These are phyloP conservation scores for Mrakiaceae sp. DNA, from an alignment of 1,284 basidiomycete species.

Conservation along the genomic window DNA sequence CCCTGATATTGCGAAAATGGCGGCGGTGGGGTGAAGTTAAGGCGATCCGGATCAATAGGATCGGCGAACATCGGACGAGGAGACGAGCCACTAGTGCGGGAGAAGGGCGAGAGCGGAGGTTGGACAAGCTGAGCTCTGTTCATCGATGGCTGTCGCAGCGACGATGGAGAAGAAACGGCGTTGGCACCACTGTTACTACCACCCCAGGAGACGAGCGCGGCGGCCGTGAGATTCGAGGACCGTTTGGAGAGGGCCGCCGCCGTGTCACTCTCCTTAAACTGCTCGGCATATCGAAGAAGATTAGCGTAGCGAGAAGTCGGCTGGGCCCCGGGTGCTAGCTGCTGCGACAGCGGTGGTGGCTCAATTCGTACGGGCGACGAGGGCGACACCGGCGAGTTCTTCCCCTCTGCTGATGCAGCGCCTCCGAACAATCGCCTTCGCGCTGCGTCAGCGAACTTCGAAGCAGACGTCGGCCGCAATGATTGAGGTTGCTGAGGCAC, in stretches of 20 bases:
- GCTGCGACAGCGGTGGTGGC: background rate
- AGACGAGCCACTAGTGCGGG: background rate
- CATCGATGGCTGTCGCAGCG: background rate
- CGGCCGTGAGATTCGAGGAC: constrained; percentile 14
- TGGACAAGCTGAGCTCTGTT: background rate
- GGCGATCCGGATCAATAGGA: background rate
- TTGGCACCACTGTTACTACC: background rate
- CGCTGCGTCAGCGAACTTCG: no score
- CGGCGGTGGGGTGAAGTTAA: background rate
- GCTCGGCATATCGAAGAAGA: constrained; percentile 2
- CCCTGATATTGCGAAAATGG: background rate
- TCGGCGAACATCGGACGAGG: background rate
- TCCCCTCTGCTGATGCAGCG: background rate
- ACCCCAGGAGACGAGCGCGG: background rate
- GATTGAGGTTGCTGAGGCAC: no score
- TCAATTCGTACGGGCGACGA: background rate
- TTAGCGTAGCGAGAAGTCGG: background rate
- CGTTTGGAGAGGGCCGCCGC: constrained; percentile 15
- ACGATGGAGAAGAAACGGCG: background rate
- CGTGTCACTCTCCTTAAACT: constrained; percentile 12
- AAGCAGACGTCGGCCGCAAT: no score
- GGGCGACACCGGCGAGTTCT: background rate
- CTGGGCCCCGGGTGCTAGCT: background rate
- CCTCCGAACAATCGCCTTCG: background rate
- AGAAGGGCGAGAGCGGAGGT: no score